Evolutionary conservation across 2,329 filamentous ascomycete species (phyloP), one percentile per base, ranked within the genome.

Genomic region (Colletotrichum sp.): DNA sequence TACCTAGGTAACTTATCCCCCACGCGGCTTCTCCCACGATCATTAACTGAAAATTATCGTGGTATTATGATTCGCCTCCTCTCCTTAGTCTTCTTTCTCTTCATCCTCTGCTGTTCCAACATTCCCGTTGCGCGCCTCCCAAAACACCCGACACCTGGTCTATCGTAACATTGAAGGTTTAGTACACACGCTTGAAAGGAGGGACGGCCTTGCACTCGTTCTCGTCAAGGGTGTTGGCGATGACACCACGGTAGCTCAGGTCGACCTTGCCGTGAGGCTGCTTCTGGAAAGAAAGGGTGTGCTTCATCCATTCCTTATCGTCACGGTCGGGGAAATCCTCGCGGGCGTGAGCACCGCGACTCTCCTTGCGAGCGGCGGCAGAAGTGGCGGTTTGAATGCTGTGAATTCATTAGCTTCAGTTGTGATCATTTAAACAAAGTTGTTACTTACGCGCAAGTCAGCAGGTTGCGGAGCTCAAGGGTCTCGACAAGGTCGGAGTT

Each of bases 271-370:
- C 94, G 81, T 98, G 96, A 38, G 96, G 94, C 82, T 93, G 84
- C 93, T 95, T 97, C 90, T 99, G 97, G 93, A 93, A 99, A 78
- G 93, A 95, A 75, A 99, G 91, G 59, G 95, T 98, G 91, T 99
- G 97, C 93, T 98, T 98, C 96, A 98, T 98, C 96, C 96, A 98
- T 85, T 97, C 93, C 85, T 93, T 90, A 83, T 99, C 97, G 82
- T 98, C 95, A 88, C 97, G 93, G 21, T 98, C 96, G 72, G 96
- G 96, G 90, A 85, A 98, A 84, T 99, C 97, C 89, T 99, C 97
- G 78, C 97, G 94, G 78, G 97, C 97, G 86, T 99, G 97, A 29
- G 97, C 97, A 83, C 97, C 97, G 87, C 97, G 94, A 70, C 95
- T 98, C 87, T 99, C 97, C 90, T 98, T 98, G 83, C 97, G 93